These are phyloP conservation scores for Papiliotrema terrestris DNA, from an alignment of 1,284 basidiomycete genomes.

Conservation along the genomic window DNA sequence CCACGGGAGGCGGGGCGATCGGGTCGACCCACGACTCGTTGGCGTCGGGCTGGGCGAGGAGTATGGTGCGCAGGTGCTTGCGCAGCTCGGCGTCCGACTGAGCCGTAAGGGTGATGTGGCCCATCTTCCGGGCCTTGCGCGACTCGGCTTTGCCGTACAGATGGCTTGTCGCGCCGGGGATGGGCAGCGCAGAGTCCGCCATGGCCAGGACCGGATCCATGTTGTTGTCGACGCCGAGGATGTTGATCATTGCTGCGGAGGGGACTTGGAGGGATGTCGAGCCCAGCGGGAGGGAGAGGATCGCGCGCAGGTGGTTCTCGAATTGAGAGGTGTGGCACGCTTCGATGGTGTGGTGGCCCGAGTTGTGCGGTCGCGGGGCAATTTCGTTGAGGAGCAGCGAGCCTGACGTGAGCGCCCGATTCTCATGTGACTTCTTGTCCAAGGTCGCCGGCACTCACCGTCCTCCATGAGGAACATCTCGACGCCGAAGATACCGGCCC, in stretches of 20 bases:
- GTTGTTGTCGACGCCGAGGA: conserved; percentile 72
- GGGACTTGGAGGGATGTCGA: conserved; percentile 84
- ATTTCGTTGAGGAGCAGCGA: conserved; percentile 90
- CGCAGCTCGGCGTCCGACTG: conserved; percentile 74
- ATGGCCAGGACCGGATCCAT: conserved; percentile 59
- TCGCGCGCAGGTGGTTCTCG: conserved; percentile 96
- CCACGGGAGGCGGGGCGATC: conserved; percentile 55
- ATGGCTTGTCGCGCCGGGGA: conserved; percentile 79
- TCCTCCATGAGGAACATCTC: conserved; percentile 94
- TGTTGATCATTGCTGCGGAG: conserved; percentile 89
- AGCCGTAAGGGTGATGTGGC: conserved; percentile 90
- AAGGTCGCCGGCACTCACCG: conserved; percentile 56
- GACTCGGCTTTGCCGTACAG: conserved; percentile 91
- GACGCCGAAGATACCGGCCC: conserved; percentile 95
- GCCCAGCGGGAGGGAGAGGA: conserved; percentile 85
- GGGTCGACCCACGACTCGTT: conserved; percentile 53
- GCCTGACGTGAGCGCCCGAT: conserved; percentile 52
- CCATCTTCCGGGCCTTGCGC: conserved; percentile 93
- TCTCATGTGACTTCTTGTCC: background rate
- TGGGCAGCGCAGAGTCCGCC: conserved; percentile 57
- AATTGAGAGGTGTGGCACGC: conserved; percentile 95
- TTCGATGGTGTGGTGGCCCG: conserved; percentile 99
- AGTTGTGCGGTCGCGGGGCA: conserved; percentile 98
- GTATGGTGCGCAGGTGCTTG: conserved; percentile 64
- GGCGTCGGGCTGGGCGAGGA: conserved; percentile 61